Evolutionary conservation across 2,329 filamentous ascomycete genomes (phyloP).

Genomic region (Xylaria sp.): DNA sequence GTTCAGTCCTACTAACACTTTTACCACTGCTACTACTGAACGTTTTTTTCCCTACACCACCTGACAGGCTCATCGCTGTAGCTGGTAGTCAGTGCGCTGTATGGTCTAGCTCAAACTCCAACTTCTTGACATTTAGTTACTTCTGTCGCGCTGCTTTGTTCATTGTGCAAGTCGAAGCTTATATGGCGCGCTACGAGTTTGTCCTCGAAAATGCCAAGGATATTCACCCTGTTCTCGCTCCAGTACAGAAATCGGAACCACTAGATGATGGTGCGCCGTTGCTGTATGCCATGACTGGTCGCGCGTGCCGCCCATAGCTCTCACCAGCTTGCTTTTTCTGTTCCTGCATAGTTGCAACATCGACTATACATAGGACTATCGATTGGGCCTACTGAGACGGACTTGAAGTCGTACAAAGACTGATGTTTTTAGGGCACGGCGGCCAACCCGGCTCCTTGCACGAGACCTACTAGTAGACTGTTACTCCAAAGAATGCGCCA

Average conservation of each 20-base stretch:
- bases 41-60: no score
- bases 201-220: neutral
- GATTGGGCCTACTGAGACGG: neutral
- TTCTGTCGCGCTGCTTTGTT: neutral
- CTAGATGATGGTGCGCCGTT: neutral
- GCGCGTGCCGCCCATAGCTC: neutral
- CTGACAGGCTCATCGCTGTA: neutral
- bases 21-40: no score
- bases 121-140: neutral
- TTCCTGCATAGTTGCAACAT: slow-evolving; percentile 25
- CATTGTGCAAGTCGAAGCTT: no score
- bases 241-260: slow-evolving; percentile 3
- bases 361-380: slow-evolving; percentile 6
- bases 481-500: neutral
- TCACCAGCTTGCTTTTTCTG: neutral
- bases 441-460: neutral
- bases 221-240: neutral
- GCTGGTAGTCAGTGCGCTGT: no score
- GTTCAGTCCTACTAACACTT: no score
- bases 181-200: neutral
- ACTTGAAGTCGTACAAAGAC: slow-evolving; percentile 13
- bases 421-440: slow-evolving; percentile 18
- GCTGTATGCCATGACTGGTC: slow-evolving; percentile 5
- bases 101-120: neutral
- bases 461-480: slow-evolving; percentile 4